phyloP scores from a whole-genome alignment of 2,329 filamentous ascomycete genomes.

The Paracorniculantispora psalliotae region DNA sequence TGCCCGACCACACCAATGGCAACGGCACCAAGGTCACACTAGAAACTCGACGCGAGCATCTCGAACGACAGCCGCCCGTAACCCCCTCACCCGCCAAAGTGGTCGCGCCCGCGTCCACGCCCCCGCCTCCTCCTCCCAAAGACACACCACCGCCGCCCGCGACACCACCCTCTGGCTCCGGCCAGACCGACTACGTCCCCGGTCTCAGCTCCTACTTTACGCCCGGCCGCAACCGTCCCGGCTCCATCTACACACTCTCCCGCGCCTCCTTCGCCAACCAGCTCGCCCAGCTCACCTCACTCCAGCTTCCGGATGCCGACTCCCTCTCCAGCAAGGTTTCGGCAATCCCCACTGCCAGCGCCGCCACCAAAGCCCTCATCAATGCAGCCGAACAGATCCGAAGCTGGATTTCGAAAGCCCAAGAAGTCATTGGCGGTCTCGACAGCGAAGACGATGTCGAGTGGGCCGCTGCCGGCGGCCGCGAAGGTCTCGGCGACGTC shows the following conservation, averaged over 20 bases:
- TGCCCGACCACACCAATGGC: conserved; percentile 65
- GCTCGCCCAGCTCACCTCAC: conserved; percentile 83
- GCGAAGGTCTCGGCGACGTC: conserved; percentile 70
- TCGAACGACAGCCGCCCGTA: conserved; percentile 43
- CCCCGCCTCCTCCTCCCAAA: conserved; percentile 36
- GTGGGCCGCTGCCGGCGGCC: conserved; percentile 86
- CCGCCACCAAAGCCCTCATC: conserved; percentile 77
- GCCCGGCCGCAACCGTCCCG: conserved; percentile 62
- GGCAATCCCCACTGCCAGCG: conserved; percentile 76
- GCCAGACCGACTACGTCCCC: conserved; percentile 40
- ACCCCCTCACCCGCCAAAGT: conserved; percentile 33
- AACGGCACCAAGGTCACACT: conserved; percentile 61
- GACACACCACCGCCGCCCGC: conserved; percentile 36
- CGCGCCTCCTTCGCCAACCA: conserved; percentile 90
- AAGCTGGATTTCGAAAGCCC: conserved; percentile 89
- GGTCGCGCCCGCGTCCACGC: conserved; percentile 22
- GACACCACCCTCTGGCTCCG: conserved; percentile 18
- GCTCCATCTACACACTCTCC: conserved; percentile 90
- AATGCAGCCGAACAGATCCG: conserved; percentile 88
- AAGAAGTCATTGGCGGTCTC: conserved; percentile 79
- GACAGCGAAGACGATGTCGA: conserved; percentile 97
- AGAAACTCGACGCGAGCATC: conserved; percentile 53
- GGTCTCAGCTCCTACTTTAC: conserved; percentile 61
- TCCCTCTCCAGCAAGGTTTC: conserved; percentile 78
- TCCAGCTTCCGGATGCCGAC: conserved; percentile 81